These are phyloP conservation scores for Starmerella stigmatis DNA, from an alignment of 805 yeast genomes.

Conservation along the genomic window DNA sequence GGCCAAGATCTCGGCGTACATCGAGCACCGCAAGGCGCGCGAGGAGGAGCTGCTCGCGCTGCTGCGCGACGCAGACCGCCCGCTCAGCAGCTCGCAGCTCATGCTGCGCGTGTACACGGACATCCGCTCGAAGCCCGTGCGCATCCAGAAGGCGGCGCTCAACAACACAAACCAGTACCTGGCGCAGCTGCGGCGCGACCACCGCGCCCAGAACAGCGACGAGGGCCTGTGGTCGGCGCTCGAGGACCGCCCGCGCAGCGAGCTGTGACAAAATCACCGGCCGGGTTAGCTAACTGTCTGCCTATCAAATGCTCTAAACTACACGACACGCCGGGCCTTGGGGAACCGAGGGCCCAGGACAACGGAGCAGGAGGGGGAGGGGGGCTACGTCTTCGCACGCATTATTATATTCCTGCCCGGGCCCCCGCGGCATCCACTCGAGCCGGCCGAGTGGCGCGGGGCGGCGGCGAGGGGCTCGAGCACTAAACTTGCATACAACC, in stretches of 20 bases:
- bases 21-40: constrained; percentile 30
- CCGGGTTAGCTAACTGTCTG: no score
- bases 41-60: constrained; percentile 27
- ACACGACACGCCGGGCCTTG: no score
- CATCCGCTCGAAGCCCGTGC: constrained; percentile 21
- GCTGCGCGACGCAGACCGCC: constrained; percentile 13
- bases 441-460: no score
- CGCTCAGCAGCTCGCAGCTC: constrained; percentile 20
- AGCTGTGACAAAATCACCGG: neutral
- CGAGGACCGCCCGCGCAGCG: neutral
- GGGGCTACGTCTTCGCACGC: no score
- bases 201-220: constrained; percentile 12
- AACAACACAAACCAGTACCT: constrained; percentile 29
- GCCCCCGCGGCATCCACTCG: no score
- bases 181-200: constrained; percentile 26
- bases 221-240: constrained; percentile 8
- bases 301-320: no score
- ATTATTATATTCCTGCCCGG: no score
- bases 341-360: no score
- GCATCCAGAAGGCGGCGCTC: constrained; percentile 28
- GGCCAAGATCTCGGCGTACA: constrained; percentile 27
- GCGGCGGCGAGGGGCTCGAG: no score
- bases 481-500: no score
- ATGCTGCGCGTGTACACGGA: constrained; percentile 25
- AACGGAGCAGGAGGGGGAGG: no score